Evolutionary conservation across 2,329 filamentous ascomycete genomes (phyloP), one percentile per base, ranked within the genome.

Genomic region (Hypocreales sp.): DNA sequence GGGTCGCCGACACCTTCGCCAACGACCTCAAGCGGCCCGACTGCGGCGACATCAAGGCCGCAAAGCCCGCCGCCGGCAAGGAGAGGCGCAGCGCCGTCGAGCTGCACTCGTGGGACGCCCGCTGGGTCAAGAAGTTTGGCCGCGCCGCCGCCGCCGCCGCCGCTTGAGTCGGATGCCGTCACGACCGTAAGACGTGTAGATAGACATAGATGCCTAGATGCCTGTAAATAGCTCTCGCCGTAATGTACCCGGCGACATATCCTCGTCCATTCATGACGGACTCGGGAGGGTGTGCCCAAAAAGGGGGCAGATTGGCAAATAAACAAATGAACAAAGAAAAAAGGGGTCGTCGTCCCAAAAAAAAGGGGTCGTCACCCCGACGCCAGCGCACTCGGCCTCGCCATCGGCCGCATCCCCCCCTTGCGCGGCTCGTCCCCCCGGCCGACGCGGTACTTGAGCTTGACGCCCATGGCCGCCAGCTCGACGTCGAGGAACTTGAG

Each of bases 401-500:
- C 39, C 45, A 51, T 53, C 32, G 51, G 60, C 38, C 51, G 48
- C 47, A 68, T 45, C 3, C 55, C 54, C 3, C 65, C 62, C 47
- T 64, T 68, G 26, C 65, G 58, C 30, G 65, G 60, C 40, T 61
- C 66, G 40, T 95, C 79, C 51, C 78, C 77, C 49, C 55, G 58
- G 39, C 64, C 61, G 22, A 72, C 53, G 30, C 58, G 58, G 42
- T 93, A 95, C 63, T 83, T 93, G 57, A 98, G 71, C 57, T 84
- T 79, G 29, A 98, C 77, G 28, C 90, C 90, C 90, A 98, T 98
- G 30, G 84, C 84, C 20, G 86, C 82, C 42, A 98, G 60, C 56
- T 98, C 90, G 13, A 93, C 86, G 55, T 98, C 90, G 39, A 98
- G 57, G 59, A 79, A 95, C 56, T 81, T 83, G 51, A 98, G 58